Percentiles rank a stretch among this genome's conserved stretches.
Conservation (phyloP, 2,329 filamentous ascomycete genomes). For the Aspergillus chevalieri region DNA sequence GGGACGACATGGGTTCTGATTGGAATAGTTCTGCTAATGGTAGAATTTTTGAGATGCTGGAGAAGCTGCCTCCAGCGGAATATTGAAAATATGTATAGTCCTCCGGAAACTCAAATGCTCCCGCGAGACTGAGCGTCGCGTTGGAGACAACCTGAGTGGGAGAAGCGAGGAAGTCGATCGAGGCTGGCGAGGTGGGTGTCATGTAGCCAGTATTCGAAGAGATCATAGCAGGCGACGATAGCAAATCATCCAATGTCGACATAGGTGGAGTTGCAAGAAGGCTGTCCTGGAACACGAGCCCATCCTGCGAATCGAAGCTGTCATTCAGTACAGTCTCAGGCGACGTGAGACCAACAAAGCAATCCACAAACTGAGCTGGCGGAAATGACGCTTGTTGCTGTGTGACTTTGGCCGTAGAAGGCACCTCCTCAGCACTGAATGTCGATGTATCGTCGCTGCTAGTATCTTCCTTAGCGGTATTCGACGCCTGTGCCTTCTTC, state of each 20-base stretch:
- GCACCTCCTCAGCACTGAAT: too few relatives aligned
- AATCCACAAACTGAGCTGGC: not conserved
- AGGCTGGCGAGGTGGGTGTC: slow-evolving; percentile 1
- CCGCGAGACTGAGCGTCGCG: slow-evolving; percentile 3
- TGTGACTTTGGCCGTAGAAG: not conserved
- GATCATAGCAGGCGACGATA: not conserved
- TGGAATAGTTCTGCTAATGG: slow-evolving; percentile 6
- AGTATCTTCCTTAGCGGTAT: not conserved
- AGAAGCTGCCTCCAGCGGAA: slow-evolving; percentile 2
- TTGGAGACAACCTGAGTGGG: slow-evolving; percentile 3
- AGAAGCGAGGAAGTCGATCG: not conserved
- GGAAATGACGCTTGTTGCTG: not conserved
- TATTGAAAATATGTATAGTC: slow-evolving; percentile 9
- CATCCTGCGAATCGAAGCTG: not conserved
- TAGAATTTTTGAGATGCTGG: slow-evolving; percentile 5
- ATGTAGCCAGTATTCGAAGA: not conserved
- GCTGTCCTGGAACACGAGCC: too few relatives aligned
- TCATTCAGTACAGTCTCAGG: not conserved
- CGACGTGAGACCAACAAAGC: not conserved
- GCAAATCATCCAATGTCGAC: not conserved
- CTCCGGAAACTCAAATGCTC: slow-evolving; percentile 9
- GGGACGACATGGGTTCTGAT: slow-evolving; percentile 7
- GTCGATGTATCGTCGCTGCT: not conserved
- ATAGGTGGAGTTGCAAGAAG: not conserved
- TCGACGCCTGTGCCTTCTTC: slow-evolving; percentile 1